Evolutionary conservation across 2,329 filamentous ascomycete genomes (phyloP).

Genomic region (Colletotrichum karsti): DNA sequence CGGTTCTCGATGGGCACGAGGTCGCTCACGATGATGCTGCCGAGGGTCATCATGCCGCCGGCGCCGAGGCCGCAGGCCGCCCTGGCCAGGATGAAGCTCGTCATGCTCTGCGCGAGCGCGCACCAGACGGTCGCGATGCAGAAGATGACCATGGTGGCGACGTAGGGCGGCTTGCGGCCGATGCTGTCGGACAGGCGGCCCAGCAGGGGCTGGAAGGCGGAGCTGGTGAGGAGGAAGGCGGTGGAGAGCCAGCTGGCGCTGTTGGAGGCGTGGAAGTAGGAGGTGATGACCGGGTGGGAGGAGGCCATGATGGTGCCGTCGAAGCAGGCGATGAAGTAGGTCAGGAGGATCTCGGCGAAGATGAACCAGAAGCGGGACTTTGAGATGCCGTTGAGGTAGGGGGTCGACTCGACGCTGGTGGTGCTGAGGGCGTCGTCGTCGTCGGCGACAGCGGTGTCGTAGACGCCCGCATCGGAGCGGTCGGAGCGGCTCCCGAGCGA

Average conservation of each 20-base stretch:
- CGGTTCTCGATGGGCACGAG: conserved; percentile 75
- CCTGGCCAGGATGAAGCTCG: conserved; percentile 75
- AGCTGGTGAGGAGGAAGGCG: conserved; percentile 79
- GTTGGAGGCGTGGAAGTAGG: conserved; percentile 80
- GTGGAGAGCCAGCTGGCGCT: conserved; percentile 86
- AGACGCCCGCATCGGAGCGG: background rate
- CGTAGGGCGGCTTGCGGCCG: conserved; percentile 73
- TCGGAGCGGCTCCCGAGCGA: conserved; percentile 16
- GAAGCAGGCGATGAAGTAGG: conserved; percentile 70
- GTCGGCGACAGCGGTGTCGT: background rate
- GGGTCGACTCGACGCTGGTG: conserved; percentile 26
- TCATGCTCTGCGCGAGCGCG: conserved; percentile 71
- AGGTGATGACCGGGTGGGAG: conserved; percentile 82
- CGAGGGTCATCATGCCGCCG: conserved; percentile 55
- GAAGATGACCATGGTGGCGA: conserved; percentile 71
- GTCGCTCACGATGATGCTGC: conserved; percentile 48
- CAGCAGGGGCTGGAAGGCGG: conserved; percentile 78
- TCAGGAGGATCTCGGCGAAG: conserved; percentile 66
- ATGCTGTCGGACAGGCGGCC: conserved; percentile 79
- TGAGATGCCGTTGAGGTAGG: conserved; percentile 56
- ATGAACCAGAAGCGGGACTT: conserved; percentile 67
- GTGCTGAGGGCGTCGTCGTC: conserved; percentile 16
- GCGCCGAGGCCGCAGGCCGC: conserved; percentile 78
- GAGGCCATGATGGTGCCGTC: conserved; percentile 86
- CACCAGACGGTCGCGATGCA: conserved; percentile 74